Percentiles rank a stretch among this genome's conserved stretches.
These are phyloP conservation scores for Phytophthora foliorum DNA, from an alignment of 352 stramenopile genomes.

Conservation along the genomic window DNA sequence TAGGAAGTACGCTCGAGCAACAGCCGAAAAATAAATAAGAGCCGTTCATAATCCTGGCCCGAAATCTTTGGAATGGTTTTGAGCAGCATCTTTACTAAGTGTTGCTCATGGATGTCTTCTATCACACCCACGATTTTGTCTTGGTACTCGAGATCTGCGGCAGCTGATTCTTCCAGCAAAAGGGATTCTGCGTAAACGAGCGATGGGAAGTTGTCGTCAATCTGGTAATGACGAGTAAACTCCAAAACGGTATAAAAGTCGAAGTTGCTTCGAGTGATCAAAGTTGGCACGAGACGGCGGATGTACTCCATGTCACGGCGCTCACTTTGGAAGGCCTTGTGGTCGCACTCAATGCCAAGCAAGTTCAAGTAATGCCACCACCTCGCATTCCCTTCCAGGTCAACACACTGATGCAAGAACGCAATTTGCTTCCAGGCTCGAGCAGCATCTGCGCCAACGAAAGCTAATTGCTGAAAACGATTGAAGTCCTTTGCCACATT, in stretches of 20 bases:
- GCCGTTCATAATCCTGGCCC: constrained; percentile 70
- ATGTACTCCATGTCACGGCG: constrained; percentile 77
- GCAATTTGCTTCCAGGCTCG: constrained; percentile 84
- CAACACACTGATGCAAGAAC: constrained; percentile 84
- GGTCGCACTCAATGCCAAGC: constrained; percentile 79
- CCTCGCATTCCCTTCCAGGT: constrained; percentile 82
- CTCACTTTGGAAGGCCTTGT: constrained; percentile 82
- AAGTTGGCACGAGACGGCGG: constrained; percentile 61
- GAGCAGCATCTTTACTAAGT: constrained; percentile 63
- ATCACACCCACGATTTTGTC: constrained; percentile 82
- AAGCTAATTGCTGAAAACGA: constrained; percentile 79
- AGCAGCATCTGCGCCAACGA: constrained; percentile 77
- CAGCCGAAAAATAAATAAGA: constrained; percentile 80
- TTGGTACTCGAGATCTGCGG: constrained; percentile 63
- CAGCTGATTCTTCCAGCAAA: constrained; percentile 44
- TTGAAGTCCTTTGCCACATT: constrained; percentile 87
- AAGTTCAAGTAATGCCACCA: constrained; percentile 89
- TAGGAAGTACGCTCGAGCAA: constrained; percentile 74
- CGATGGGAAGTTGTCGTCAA: constrained; percentile 80
- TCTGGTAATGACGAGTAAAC: constrained; percentile 87
- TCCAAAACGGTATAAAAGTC: constrained; percentile 87
- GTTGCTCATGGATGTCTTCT: constrained; percentile 82
- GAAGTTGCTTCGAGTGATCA: constrained; percentile 76
- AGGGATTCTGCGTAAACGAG: constrained; percentile 77
- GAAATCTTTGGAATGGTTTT: constrained; percentile 64